Evolutionary conservation across 2,329 filamentous ascomycete genomes (phyloP), one percentile per base, ranked within the genome.

Genomic region (Pseudogymnoascus sp.): DNA sequence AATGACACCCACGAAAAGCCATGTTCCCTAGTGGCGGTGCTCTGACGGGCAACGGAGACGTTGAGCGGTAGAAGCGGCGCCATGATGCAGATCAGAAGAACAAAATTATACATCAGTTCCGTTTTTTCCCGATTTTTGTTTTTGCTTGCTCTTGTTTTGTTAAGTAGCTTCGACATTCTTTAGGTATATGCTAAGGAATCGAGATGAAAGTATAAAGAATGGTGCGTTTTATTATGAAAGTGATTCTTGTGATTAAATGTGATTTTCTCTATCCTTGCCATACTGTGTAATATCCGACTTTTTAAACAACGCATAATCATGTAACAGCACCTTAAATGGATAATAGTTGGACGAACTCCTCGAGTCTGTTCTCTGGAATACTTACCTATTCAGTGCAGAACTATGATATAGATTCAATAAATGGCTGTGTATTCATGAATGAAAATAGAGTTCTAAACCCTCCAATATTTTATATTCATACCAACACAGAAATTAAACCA

Each of bases 141-240:
- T 59, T 60, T 60, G 35, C 58, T 40, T 38, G 35, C 58, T 60
- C 23, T 60, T 38, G 38, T 60, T 41, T 60, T 38, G 38, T 60
- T 60, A 41, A 60, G 33, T 60, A 40, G 58, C 58, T 60, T 60
- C 38, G 58, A 55, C 23, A 55, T 55, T 55, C 49, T 55, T 55
- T 55, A 55, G 49, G n/a, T 55, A 55, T 55, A 33, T 35, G 28
- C 49, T 55, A 55, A 14, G 23, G 49, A 55, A 55, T 55, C 9
- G 28, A 55, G 49, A 55, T 55, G 49, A 55, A 55, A 55, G 49
- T 55, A 55, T 55, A 55, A 55, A 55, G 49, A 55, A 55, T 21
- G 16, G 16, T 55, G 3, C 14, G 49, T 55, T 35, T n/a, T 35
- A 9, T 55, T 28, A 52, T 31, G 33, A 18, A n/a, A 16, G 28